These are phyloP conservation scores for Macrophomina pseudophaseolina DNA, from an alignment of 2,329 filamentous ascomycete genomes.

Conservation along the genomic window DNA sequence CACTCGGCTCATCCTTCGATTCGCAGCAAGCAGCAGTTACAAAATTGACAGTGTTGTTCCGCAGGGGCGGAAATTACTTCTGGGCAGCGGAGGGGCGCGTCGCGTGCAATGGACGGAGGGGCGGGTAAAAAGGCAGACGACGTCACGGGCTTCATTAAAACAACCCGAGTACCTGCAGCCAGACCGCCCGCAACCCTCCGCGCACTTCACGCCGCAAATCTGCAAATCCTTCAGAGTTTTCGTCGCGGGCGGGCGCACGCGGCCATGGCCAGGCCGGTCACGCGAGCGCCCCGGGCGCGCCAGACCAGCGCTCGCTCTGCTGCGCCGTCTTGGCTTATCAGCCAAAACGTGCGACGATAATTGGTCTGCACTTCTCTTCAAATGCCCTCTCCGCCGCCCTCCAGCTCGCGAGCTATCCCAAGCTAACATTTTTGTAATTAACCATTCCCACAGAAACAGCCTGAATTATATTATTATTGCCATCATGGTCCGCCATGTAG, in stretches of 20 bases:
- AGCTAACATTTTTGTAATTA: constrained; percentile 6
- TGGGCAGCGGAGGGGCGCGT: constrained; percentile 8
- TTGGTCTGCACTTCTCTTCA: constrained; percentile 20
- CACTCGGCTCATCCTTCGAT: constrained; percentile 11
- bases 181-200: constrained; percentile 7
- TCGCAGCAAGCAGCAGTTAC: constrained; percentile 20
- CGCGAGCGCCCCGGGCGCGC: constrained; percentile 15
- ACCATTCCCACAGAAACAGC: not conserved
- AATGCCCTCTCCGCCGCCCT: constrained; percentile 22
- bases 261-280: constrained; percentile 21
- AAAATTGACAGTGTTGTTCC: constrained; percentile 16
- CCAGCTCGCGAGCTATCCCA: constrained; percentile 6
- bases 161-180: constrained; percentile 10
- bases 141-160: constrained; percentile 24
- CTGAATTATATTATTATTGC: constrained; percentile 16
- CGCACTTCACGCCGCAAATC: constrained; percentile 23
- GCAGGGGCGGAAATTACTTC: constrained; percentile 17
- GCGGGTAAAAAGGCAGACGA: constrained; percentile 21
- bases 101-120: constrained; percentile 5
- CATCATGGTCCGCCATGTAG: constrained; percentile 28
- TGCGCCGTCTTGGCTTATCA: constrained; percentile 17
- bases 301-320: constrained; percentile 1
- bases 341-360: constrained; percentile 15
- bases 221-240: constrained; percentile 23
- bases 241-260: constrained; percentile 20